Base-by-base conservation (phyloP, 2,329 filamentous ascomycete species). In the Aspergillus sp. region DNA sequence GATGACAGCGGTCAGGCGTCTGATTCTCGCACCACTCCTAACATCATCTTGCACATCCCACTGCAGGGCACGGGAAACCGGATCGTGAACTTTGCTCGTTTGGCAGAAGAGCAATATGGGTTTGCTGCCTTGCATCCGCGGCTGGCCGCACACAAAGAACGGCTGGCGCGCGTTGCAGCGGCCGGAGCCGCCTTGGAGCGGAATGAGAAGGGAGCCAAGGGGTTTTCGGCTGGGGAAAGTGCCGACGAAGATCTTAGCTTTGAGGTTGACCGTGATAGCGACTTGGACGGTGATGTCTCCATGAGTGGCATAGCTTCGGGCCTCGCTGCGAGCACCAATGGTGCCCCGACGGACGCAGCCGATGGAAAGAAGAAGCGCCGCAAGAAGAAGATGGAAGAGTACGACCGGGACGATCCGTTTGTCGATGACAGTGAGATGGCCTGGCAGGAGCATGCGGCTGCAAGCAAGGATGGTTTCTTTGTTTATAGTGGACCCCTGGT, bases 401-500 rank as follows among this genome's bases (percentile, higher is more conserved):
- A 85, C 56, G 79, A 84, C 58, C 80, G 81, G 46, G 79, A 83
- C 42, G 81, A 85, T 51, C 80, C 82, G 36, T 85, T 85, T 58
- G 82, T 85, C 44, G 93, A 98, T 59, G 93, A 98, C 62, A 94
- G 90, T 1, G 93, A 98, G 65, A 68, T 96, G 61, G 77, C 94
- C 1, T 97, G 91, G 91, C 89, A 97, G 67, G 89, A 95, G 60
- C 88, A 95, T 62, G 91, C 91, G 6, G 90, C 91, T 5, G 90
- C 93, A 37, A 91, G 88, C 53, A 88, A 91, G 56, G 93, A 97
- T 62, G 93, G 93, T 1, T 98, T 97, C 72, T 98, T 97, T 64
- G 93, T 98, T 1, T 98, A 96, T 68, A 94, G 88, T 48, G 93
- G 93, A 4, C 91, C 91, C 7, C 73, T 98, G 37, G 80, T 97